Conservation (phyloP, 2,329 filamentous ascomycete species). For the Canariomyces notabilis region DNA sequence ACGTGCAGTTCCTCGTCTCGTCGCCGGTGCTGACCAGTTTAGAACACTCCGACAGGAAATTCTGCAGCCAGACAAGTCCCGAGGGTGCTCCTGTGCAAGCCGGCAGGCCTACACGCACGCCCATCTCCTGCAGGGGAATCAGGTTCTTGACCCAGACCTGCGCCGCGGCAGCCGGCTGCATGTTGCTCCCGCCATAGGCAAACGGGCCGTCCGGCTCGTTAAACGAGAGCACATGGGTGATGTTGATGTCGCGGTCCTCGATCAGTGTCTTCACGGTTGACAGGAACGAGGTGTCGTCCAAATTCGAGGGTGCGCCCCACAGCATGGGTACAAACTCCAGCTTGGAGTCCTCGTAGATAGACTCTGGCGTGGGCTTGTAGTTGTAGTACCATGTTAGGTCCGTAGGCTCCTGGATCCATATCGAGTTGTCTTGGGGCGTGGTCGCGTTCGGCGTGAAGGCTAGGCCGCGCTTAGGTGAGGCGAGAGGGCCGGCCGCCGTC, state of each 20-base stretch:
- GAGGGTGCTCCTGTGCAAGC: constrained; percentile 58
- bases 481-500: constrained; percentile 28
- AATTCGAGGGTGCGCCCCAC: constrained; percentile 54
- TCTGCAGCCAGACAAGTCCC: constrained; percentile 61
- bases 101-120: constrained; percentile 65
- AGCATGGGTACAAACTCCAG: constrained; percentile 80
- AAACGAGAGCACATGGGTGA: constrained; percentile 67
- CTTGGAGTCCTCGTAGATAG: constrained; percentile 42
- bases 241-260: constrained; percentile 45
- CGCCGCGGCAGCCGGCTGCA: constrained; percentile 58
- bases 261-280: constrained; percentile 53
- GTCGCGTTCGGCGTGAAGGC: constrained; percentile 57
- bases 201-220: constrained; percentile 68
- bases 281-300: constrained; percentile 56
- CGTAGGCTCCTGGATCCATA: constrained; percentile 55
- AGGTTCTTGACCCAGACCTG: constrained; percentile 66
- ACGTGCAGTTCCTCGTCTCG: constrained; percentile 49
- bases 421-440: constrained; percentile 55
- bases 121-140: constrained; percentile 59
- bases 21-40: constrained; percentile 46
- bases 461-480: constrained; percentile 65
- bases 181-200: constrained; percentile 55
- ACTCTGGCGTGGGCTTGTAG: constrained; percentile 56
- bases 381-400: constrained; percentile 84
- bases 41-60: constrained; percentile 62